These are phyloP conservation scores for Podospora appendiculata DNA, from an alignment of 495 filamentous ascomycete species.

Conservation along the genomic window DNA sequence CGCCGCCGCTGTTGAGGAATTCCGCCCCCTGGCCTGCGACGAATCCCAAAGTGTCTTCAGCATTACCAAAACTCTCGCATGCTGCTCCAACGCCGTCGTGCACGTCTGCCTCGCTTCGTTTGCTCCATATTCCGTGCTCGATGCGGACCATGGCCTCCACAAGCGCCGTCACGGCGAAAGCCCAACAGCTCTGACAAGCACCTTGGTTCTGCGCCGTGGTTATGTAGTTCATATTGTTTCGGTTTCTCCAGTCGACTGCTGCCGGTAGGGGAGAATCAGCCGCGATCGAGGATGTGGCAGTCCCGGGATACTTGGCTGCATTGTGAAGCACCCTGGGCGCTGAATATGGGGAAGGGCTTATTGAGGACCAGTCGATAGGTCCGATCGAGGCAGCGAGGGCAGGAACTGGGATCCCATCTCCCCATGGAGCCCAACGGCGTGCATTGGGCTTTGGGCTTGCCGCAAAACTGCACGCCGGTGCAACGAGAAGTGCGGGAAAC, in stretches of 20 bases:
- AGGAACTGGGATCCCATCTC: background rate
- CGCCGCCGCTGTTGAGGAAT: background rate
- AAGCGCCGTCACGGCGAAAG: slow-evolving; percentile 11
- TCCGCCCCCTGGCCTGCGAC: slow-evolving; percentile 4
- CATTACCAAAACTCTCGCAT: slow-evolving; percentile 10
- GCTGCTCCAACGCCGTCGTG: slow-evolving; percentile 9
- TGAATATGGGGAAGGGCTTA: background rate
- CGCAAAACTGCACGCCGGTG: no score
- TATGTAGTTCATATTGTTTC: background rate
- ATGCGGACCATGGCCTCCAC: slow-evolving; percentile 14
- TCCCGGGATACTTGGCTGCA: background rate
- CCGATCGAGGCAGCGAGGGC: background rate
- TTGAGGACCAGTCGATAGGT: background rate
- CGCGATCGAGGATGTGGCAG: background rate
- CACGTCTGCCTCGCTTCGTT: slow-evolving; percentile 15
- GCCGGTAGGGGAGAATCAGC: background rate
- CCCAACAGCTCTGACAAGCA: slow-evolving; percentile 15
- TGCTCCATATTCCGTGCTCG: slow-evolving; percentile 16
- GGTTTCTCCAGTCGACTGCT: background rate
- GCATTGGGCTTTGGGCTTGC: background rate
- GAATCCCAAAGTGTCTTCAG: slow-evolving; percentile 9
- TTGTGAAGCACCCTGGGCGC: background rate
- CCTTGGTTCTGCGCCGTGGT: slow-evolving; percentile 11
- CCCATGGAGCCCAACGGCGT: background rate
- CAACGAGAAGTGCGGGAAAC: no score